These are phyloP conservation scores for Collybia sp. DNA, from an alignment of 768 basidiomycete genomes.

Conservation along the genomic window DNA sequence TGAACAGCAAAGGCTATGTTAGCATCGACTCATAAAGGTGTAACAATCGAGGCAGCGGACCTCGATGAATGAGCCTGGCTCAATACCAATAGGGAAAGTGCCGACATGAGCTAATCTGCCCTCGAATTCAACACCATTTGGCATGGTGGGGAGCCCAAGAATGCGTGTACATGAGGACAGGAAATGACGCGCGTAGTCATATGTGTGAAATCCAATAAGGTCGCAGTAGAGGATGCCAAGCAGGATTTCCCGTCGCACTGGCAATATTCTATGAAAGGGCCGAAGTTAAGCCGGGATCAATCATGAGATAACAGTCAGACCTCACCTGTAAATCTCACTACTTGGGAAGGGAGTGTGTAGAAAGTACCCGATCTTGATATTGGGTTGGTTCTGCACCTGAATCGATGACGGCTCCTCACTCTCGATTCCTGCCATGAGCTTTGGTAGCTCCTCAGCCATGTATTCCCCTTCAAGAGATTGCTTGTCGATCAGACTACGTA, in stretches of 20 bases:
- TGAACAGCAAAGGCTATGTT: constrained; percentile 21
- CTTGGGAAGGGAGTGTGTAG: constrained; percentile 98
- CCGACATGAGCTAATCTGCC: constrained; percentile 95
- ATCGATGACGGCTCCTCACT: constrained; percentile 35
- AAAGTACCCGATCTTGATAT: constrained; percentile 97
- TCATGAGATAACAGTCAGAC: constrained; percentile 2
- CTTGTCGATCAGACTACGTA: constrained; percentile 87
- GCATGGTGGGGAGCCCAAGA: constrained; percentile 92
- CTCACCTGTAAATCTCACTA: constrained; percentile 93
- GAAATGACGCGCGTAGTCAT: constrained; percentile 99
- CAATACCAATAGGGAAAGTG: constrained; percentile 99
- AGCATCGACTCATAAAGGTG: not conserved
- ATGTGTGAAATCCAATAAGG: constrained; percentile 98
- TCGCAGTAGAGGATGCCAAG: constrained; percentile 95
- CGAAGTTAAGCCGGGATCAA: constrained; percentile 6
- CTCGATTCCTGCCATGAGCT: constrained; percentile 70
- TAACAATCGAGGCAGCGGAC: constrained; percentile 28
- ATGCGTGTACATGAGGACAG: constrained; percentile 97
- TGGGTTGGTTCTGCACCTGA: constrained; percentile 38
- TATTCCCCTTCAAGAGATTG: constrained; percentile 49
- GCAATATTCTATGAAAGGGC: constrained; percentile 74
- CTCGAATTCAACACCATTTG: constrained; percentile 95
- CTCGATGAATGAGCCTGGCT: constrained; percentile 87
- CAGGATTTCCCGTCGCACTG: constrained; percentile 96
- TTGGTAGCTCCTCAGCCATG: constrained; percentile 56